Conservation (phyloP, 2,329 filamentous ascomycete genomes). For the Geosmithia putterillii region DNA sequence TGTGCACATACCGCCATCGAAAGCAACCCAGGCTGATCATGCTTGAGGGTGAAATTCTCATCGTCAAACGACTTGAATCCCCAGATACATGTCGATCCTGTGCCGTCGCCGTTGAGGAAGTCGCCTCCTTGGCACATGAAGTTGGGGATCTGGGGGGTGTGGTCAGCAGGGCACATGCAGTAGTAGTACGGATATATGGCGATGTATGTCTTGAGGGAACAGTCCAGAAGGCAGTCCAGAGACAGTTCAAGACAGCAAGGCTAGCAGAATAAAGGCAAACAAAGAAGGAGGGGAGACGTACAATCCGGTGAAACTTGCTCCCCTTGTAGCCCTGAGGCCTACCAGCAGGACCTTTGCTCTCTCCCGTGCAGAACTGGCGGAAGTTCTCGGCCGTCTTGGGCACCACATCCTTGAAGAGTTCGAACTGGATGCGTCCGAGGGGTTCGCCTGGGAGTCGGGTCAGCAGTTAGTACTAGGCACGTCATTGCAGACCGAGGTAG, state of each 20-base stretch:
- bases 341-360: slow-evolving; percentile 67
- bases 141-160: slow-evolving; percentile 58
- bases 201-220: too few species aligned
- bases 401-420: slow-evolving; percentile 75
- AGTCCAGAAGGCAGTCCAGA: too few species aligned
- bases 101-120: slow-evolving; percentile 87
- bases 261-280: not conserved
- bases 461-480: too few species aligned
- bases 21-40: slow-evolving; percentile 68
- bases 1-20: slow-evolving; percentile 91
- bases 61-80: slow-evolving; percentile 75
- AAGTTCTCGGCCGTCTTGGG: slow-evolving; percentile 94
- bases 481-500: too few species aligned
- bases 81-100: slow-evolving; percentile 80
- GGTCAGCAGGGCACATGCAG: too few species aligned
- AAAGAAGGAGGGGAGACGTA: slow-evolving; percentile 30
- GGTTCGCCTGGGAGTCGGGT: slow-evolving; percentile 70
- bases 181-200: too few species aligned
- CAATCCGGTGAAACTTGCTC: slow-evolving; percentile 86
- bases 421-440: slow-evolving; percentile 77
- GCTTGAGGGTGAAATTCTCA: slow-evolving; percentile 75
- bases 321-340: slow-evolving; percentile 88
- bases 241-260: not conserved
- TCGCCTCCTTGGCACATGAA: slow-evolving; percentile 99
- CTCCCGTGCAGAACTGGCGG: slow-evolving; percentile 90